A percentile compares a stretch with the other conserved stretches of the same genome.
These are phyloP conservation scores for Sugiyamaella novakii DNA, from an alignment of 1,139 yeast genomes.

Conservation along the genomic window DNA sequence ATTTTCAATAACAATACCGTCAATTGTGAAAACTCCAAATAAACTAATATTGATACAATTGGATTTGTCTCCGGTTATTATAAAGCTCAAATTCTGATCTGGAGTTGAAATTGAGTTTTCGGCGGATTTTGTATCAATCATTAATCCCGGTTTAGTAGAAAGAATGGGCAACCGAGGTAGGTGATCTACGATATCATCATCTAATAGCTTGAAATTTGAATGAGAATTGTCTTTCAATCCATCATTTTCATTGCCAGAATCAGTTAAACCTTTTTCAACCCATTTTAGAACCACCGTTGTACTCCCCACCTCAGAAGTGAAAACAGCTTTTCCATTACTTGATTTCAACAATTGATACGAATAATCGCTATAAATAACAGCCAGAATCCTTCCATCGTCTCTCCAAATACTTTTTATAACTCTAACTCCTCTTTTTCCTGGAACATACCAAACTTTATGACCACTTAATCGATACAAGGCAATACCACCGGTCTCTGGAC, in stretches of 20 bases:
- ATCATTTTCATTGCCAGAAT: not conserved
- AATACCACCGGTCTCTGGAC: constrained; percentile 48
- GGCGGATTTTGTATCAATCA: constrained; percentile 5
- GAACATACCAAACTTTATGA: constrained; percentile 55
- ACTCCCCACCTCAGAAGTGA: constrained; percentile 2
- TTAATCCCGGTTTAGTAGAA: constrained; percentile 10
- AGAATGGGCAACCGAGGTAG: constrained; percentile 46
- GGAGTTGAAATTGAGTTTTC: constrained; percentile 8
- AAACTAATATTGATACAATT: constrained; percentile 32
- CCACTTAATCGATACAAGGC: constrained; percentile 59
- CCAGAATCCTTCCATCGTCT: constrained; percentile 47
- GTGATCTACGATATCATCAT: constrained; percentile 37
- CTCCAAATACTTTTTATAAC: constrained; percentile 35
- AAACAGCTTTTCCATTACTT: constrained; percentile 47
- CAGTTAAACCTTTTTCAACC: constrained; percentile 13
- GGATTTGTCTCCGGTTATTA: constrained; percentile 30
- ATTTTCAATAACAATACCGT: constrained; percentile 22
- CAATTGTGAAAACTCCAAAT: constrained; percentile 36
- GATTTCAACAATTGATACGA: constrained; percentile 53
- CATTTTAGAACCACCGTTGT: constrained; percentile 14
- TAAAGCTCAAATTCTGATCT: constrained; percentile 14
- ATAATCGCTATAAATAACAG: constrained; percentile 51
- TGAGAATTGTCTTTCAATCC: not conserved
- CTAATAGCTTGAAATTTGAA: constrained; percentile 13
- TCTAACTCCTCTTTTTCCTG: constrained; percentile 23